phyloP scores from a whole-genome alignment of 192 early-diverging fungal genomes.

The Gaertneriomyces semiglobifer region DNA sequence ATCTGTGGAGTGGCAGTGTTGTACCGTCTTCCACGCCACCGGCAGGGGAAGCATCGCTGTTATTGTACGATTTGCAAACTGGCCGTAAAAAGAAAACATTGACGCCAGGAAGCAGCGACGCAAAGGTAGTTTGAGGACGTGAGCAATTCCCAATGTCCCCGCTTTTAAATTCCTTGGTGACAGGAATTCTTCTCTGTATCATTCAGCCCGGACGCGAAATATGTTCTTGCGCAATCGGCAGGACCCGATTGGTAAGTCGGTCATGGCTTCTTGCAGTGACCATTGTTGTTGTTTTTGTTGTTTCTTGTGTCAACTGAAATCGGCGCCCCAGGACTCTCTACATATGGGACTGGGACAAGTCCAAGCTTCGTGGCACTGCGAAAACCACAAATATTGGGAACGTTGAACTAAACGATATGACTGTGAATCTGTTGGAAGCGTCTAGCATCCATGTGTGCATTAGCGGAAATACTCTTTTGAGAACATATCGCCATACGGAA shows the following conservation, averaged over 20 bases:
- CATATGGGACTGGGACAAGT: slow-evolving; percentile 54
- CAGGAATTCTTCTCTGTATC: slow-evolving; percentile 50
- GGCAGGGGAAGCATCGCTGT: slow-evolving; percentile 3
- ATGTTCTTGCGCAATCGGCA: slow-evolving; percentile 45
- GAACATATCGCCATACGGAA: slow-evolving; percentile 43
- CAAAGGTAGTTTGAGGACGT: neutral
- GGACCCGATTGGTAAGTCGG: slow-evolving; percentile 31
- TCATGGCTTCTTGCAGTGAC: neutral
- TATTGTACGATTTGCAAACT: slow-evolving; percentile 19
- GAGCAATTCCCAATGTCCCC: too few relatives aligned
- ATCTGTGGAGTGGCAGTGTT: neutral
- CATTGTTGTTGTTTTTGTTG: neutral
- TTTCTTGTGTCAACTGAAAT: neutral
- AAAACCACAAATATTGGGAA: slow-evolving; percentile 40
- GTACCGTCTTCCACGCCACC: too few relatives aligned
- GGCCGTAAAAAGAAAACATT: slow-evolving; percentile 36
- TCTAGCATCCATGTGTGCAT: slow-evolving; percentile 42
- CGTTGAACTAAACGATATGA: slow-evolving; percentile 45
- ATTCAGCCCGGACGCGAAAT: slow-evolving; percentile 43
- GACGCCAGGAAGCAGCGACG: slow-evolving; percentile 4
- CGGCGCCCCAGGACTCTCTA: slow-evolving; percentile 35
- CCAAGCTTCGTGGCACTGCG: slow-evolving; percentile 35
- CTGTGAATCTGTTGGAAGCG: slow-evolving; percentile 45
- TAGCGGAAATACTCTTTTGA: slow-evolving; percentile 44
- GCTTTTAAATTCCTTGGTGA: too few relatives aligned